Evolutionary conservation across 2,329 filamentous ascomycete species (phyloP), one percentile per base, ranked within the genome.

Genomic region (Verticillium tricorpus): DNA sequence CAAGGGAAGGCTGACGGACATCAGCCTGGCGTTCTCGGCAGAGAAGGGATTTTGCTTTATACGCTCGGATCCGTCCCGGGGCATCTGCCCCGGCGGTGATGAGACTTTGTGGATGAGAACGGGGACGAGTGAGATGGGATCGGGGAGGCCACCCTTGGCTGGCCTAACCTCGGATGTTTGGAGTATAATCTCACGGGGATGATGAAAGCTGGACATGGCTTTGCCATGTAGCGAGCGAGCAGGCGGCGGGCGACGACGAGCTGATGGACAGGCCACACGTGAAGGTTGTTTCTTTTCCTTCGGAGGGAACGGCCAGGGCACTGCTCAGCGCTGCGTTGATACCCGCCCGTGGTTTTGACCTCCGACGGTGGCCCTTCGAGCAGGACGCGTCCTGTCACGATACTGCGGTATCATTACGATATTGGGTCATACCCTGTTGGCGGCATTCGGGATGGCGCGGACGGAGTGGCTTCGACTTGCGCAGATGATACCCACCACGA

Each of bases 401-500:
- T 50, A 50, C 45, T 50, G 45, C 45, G 45, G 45, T 50, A 50
- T 50, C 45, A 19, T 56, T 56, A 34, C 31, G 54, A 56, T 15
- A 56, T 34, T 56, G 54, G 28, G 25, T 34, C 25, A 31, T n/a
- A 32, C 14, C 54, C 25, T 14, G 22, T 28, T 52, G 28, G 40
- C 58, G 32, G 56, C 15, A 50, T 35, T 22, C 4, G 56, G 50
- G 52, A 35, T 22, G 40, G 39, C 17, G 45, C 58, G 40, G 40
- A 54, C 40, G 58, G 17, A 59, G 14, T 54, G 40, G 58, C 19
- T 59, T 59, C 50, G 34, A 45, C 28, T 32, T 59, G 58, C 58
- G 50, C 50, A 57, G 50, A 60, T 60, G 59, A 56, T 56, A 60
- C 59, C 25, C 56, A 58, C 56, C 45, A 34, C 19, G 15, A 25